Percentiles rank a stretch among this genome's conserved stretches.
Conservation (phyloP, 495 filamentous ascomycete species). For the Lepraria neglecta region DNA sequence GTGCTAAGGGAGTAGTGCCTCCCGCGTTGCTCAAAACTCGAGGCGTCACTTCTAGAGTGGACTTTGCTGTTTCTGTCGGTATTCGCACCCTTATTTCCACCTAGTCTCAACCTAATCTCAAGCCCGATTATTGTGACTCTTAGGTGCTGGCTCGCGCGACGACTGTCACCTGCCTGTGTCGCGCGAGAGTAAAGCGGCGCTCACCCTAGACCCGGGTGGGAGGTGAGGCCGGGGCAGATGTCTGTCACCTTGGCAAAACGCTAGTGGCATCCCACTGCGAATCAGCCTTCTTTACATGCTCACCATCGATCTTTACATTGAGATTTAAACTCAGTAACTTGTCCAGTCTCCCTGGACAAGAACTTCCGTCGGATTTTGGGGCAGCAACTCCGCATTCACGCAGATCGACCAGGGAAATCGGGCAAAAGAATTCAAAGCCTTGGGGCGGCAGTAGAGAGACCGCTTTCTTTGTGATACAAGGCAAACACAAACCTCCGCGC, state of each 20-base stretch:
- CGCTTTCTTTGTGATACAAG: conserved; percentile 12
- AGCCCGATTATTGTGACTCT: too few relatives aligned
- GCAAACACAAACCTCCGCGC: conserved; percentile 2
- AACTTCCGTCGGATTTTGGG: not conserved
- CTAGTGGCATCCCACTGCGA: conserved; percentile 8
- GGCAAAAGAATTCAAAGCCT: conserved; percentile 16
- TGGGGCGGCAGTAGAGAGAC: conserved; percentile 15
- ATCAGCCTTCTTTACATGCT: conserved; percentile 7
- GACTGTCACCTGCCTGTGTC: too few relatives aligned
- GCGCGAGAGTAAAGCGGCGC: too few relatives aligned
- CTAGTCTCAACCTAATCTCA: not conserved
- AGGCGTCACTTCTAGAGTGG: not conserved
- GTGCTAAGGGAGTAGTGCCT: conserved; percentile 1
- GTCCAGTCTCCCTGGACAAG: not conserved
- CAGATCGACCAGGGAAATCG: not conserved
- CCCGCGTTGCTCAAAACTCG: not conserved
- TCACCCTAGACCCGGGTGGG: too few relatives aligned
- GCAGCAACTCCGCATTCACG: not conserved
- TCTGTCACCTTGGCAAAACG: conserved; percentile 3
- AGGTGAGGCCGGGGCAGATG: too few relatives aligned
- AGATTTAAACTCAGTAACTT: not conserved
- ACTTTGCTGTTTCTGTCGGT: not conserved
- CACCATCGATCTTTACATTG: not conserved
- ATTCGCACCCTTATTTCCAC: not conserved
- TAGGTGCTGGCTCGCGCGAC: too few relatives aligned